Base-by-base conservation (phyloP, 495 filamentous ascomycete genomes). In the Filosporella fistucella region DNA sequence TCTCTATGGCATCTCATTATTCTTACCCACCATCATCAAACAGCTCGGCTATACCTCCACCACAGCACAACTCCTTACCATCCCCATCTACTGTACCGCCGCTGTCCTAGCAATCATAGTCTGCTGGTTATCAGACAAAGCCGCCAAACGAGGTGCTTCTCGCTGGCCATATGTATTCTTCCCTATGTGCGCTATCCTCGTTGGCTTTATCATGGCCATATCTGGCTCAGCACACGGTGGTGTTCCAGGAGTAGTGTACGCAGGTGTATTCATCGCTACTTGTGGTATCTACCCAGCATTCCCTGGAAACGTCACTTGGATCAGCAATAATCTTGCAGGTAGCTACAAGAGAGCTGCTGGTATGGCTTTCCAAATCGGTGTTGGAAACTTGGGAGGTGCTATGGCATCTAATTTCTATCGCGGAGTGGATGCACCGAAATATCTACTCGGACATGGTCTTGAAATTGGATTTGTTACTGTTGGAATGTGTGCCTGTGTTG, bases 381-480 rank as follows among this genome's bases (percentile, higher is more conserved):
- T 83, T 22, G 87, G 87, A 0, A 88, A 87, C 49, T 64, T 90
- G 3, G 83, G 78, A 16, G 86, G 86, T 24, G 67, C 84, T 1
- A 87, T 89, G 78, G 77, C 85, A 0, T 80, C 79, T 1, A 89
- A 90, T 55, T 89, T 91, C 62, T 91, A 90, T 56, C 78, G 86
- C 13, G 51, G 67, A 4, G 67, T 69, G 20, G 85, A 90, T 52
- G 65, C 68, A 6, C 85, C 85, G 0, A 66, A 74, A 16, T 91
- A 84, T 49, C 64, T 74, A 2, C 72, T 89, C 3, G 87, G 87
- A 0, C 85, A 90, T 59, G 70, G 68, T 4, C 60, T 89, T 21
- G 85, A 87, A 49, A 64, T 91, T 18, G 81, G 62, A 0, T 89
- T 90, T 52, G 78, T 83, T n/a, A 53, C 66, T 0, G 58, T 66